Conservation (phyloP, 2,329 filamentous ascomycete genomes). For the Whalleya microplaca region DNA sequence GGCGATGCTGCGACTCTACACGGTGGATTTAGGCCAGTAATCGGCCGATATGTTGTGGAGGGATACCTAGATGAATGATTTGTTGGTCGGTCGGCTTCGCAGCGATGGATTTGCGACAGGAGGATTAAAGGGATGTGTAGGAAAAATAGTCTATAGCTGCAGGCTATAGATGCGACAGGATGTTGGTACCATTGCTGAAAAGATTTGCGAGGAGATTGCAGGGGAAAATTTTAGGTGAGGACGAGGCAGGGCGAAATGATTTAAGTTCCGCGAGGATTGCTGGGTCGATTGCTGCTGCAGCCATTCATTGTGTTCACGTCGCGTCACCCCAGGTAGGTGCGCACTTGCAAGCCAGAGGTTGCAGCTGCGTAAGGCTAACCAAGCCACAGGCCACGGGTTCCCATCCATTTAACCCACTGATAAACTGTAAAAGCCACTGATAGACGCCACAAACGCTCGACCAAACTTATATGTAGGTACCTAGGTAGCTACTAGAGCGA, state of each 20-base stretch:
- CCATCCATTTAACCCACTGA: no score
- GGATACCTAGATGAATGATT: neutral
- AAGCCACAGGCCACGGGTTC: no score
- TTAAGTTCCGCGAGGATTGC: constrained; percentile 11
- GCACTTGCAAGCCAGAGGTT: no score
- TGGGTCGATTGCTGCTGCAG: constrained; percentile 8
- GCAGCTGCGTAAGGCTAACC: no score
- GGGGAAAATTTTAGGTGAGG: neutral
- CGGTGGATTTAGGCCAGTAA: neutral
- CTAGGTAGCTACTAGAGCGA: no score
- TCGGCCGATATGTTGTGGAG: neutral
- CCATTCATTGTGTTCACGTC: constrained; percentile 7
- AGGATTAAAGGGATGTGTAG: neutral
- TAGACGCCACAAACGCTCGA: no score
- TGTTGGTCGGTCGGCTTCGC: neutral
- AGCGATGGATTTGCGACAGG: neutral
- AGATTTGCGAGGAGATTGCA: neutral
- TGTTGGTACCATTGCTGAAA: neutral
- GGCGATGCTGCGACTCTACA: constrained; percentile 6
- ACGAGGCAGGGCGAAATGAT: constrained; percentile 3
- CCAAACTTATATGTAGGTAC: no score
- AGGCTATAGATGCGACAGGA: neutral
- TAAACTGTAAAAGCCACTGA: no score
- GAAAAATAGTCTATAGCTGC: constrained; percentile 3
- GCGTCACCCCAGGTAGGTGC: constrained; percentile 6